Evolutionary conservation across 352 stramenopile genomes (phyloP), one percentile per base, ranked within the genome.

Genomic region (Pythium apleroticum): DNA sequence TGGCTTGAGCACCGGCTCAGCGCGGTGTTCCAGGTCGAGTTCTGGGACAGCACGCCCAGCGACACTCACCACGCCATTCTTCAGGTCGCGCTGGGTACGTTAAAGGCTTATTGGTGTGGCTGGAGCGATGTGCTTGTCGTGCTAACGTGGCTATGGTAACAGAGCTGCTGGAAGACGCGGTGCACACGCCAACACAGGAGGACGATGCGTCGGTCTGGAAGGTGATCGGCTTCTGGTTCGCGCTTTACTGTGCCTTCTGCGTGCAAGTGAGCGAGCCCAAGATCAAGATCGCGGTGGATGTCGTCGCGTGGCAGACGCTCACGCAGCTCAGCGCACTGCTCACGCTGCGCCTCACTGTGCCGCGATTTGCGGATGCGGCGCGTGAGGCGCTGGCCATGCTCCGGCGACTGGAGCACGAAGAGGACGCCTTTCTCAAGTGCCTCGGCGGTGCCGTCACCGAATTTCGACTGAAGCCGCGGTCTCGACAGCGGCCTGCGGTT

Each of bases 371-470:
- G 28, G 55, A 39, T 20, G 77, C 72, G 2, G 63, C 69, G 1
- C 65, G 52, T 24, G 66, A 90, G 61, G 81, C 76, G 28, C 63
- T 77, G 30, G 70, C 72, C 14, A 85, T 92, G 49, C 75, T 92
- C 28, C 69, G 65, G 22, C 65, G 62, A 0, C 66, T 92, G 3
- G 73, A 68, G 22, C 46, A 76, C 25, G 61, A 77, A 35, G 81
- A 90, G n/a, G 72, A 83, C 24, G 81, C 80, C n/a, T 92, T 92
- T 52, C 60, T 90, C 45, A 72, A 76, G 49, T 92, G 84, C 57
- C 65, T 92, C 17, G 60, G 77, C 11, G 81, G 79, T 0, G 86
- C 77, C 10, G 62, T 61, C 0, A 17, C 56, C 20, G 58, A 72
- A 28, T 76, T 62, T 15, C 55, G 57, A 19, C 39, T 54, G 5